phyloP scores from a whole-genome alignment of 805 yeast genomes.

The Candida andamanensis region DNA sequence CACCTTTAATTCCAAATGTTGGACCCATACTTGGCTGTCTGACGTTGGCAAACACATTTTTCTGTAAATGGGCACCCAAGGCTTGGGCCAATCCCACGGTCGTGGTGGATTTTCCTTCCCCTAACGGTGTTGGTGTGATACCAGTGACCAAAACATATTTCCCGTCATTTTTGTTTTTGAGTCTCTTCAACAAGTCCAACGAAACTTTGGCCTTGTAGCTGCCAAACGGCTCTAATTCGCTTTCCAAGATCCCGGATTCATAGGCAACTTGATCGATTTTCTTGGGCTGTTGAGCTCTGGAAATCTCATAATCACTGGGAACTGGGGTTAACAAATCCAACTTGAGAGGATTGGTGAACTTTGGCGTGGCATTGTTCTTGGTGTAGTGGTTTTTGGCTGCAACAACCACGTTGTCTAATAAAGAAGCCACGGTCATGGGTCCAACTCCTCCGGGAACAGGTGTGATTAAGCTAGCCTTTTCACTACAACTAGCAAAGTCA shows the following conservation, averaged over 20 bases:
- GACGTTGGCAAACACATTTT: constrained; percentile 72
- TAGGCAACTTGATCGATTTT: constrained; percentile 61
- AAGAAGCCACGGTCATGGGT: constrained; percentile 86
- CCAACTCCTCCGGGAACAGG: constrained; percentile 94
- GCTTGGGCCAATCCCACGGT: constrained; percentile 82
- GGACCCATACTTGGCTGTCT: constrained; percentile 91
- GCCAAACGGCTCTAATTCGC: constrained; percentile 72
- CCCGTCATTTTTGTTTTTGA: constrained; percentile 58
- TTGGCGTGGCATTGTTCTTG: constrained; percentile 38
- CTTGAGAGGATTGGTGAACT: constrained; percentile 50
- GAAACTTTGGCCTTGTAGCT: constrained; percentile 74
- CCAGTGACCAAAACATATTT: constrained; percentile 75
- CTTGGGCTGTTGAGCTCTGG: constrained; percentile 71
- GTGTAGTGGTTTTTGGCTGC: constrained; percentile 56
- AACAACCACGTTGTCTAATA: constrained; percentile 63
- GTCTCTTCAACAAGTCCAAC: constrained; percentile 56
- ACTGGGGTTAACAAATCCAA: constrained; percentile 59
- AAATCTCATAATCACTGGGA: constrained; percentile 76
- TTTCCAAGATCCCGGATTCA: constrained; percentile 62
- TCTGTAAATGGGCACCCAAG: constrained; percentile 66
- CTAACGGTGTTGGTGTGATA: constrained; percentile 81
- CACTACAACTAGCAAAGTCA: constrained; percentile 52
- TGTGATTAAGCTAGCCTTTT: constrained; percentile 61
- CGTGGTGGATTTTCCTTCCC: constrained; percentile 83
- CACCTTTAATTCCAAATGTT: constrained; percentile 83